Evolutionary conservation across 805 yeast species (phyloP).

Genomic region (Saitoella complicata): DNA sequence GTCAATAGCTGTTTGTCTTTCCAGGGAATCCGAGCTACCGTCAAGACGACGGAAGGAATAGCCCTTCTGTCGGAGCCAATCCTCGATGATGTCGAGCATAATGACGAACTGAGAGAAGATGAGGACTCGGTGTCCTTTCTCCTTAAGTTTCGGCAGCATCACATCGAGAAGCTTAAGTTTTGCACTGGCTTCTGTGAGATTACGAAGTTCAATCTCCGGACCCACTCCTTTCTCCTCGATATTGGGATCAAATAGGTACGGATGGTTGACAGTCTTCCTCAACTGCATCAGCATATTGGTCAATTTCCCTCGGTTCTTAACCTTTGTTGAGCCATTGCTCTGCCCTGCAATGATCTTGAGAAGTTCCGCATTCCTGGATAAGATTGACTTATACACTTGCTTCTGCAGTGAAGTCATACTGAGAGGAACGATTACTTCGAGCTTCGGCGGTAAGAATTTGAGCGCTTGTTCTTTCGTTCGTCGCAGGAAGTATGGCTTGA

Average conservation of each 20-base stretch:
- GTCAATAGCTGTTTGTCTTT: conserved; percentile 46
- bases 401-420: conserved; percentile 47
- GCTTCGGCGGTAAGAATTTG: conserved; percentile 61
- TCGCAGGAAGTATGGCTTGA: conserved; percentile 58
- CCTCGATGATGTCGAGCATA: conserved; percentile 66
- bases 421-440: conserved; percentile 68
- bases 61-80: conserved; percentile 41
- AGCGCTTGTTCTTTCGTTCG: conserved; percentile 68
- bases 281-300: conserved; percentile 66
- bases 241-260: conserved; percentile 68
- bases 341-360: conserved; percentile 34
- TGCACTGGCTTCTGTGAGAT: conserved; percentile 63
- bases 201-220: conserved; percentile 44
- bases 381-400: conserved; percentile 36
- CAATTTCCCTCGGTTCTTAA: conserved; percentile 47
- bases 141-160: conserved; percentile 23
- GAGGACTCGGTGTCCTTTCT: conserved; percentile 45
- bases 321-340: conserved; percentile 22
- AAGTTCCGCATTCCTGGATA: conserved; percentile 51
- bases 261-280: conserved; percentile 76
- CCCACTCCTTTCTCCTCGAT: conserved; percentile 45
- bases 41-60: conserved; percentile 45
- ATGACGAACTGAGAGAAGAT: conserved; percentile 77
- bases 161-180: conserved; percentile 63
- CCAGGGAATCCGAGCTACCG: conserved; percentile 50